These are phyloP conservation scores for Elymus sibiricus DNA, from an alignment of 176 grass and related monocot genomes.

Conservation along the genomic window DNA sequence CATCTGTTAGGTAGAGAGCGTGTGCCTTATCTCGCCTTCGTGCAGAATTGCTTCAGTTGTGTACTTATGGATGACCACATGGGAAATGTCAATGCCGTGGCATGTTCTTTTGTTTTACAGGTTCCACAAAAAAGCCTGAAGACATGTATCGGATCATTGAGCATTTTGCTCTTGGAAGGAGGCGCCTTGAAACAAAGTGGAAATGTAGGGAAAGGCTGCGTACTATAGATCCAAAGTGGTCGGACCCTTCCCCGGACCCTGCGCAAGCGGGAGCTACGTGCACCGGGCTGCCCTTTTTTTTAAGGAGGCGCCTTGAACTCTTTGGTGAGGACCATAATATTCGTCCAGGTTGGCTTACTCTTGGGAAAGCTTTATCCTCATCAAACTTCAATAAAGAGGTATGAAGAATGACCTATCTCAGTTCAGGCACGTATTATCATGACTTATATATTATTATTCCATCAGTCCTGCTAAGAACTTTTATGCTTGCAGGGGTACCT, in stretches of 20 bases:
- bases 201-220: too few species aligned
- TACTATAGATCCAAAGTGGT: too few species aligned
- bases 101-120: slow-evolving; percentile 19
- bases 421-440: background rate
- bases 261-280: too few species aligned
- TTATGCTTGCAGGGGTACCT: slow-evolving; percentile 36
- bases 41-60: background rate
- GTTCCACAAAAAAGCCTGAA: slow-evolving; percentile 82
- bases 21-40: background rate
- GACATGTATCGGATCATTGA: slow-evolving; percentile 93
- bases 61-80: background rate
- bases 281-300: too few species aligned
- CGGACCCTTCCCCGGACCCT: too few species aligned
- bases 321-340: slow-evolving; percentile 95
- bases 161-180: slow-evolving; percentile 93
- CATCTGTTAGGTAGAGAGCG: background rate
- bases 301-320: slow-evolving; percentile 78
- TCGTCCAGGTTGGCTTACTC: slow-evolving; percentile 75
- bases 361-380: slow-evolving; percentile 84
- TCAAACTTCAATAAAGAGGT: slow-evolving; percentile 89
- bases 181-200: too few species aligned
- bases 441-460: background rate
- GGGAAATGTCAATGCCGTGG: background rate
- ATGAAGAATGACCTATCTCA: slow-evolving; percentile 1
- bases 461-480: background rate